Evolutionary conservation across 805 yeast genomes (phyloP), one percentile per base, ranked within the genome.

Genomic region (Pichia exigua): DNA sequence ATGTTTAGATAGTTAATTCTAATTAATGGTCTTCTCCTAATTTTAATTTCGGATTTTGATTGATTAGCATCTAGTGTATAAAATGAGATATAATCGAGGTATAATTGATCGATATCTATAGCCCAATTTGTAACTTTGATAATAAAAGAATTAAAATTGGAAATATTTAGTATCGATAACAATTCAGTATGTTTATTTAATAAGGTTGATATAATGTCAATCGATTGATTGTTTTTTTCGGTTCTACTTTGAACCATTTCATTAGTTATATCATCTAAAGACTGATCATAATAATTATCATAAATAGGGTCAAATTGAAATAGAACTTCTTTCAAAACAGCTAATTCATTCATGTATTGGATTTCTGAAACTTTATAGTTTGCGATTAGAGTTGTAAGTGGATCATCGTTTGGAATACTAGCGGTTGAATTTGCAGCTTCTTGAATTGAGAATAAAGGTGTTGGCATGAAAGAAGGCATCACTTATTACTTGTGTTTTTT

Each of bases 21-120:
- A 35, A 62, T 55, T 35, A 69, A 46, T 11, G 73, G 73, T 44
- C 63, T 56, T 47, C 66, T 58, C 47, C 66, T 63, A 8, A 65
- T 51, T 18, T 53, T 52, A 24, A 63, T 49, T 50, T 68, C 72
- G 2, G 60, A 52, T 9, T 60, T 53, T 1, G 68, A 46, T 39
- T 65, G 65, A 41, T 56, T 55, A 5, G 55, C 45, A 35, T 54
- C 61, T 20, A 62, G 39, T 38, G 48, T 56, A 55, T 65, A 67
- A 17, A 49, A 32, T 15, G 50, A 44, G 18, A 62, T 40, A 46
- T 65, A 69, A 6, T 52, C 44, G 2, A 41, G 20, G 51, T 69
- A 69, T 28, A 51, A 18, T 12, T 57, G 56, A 12, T 51, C 32
- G 1, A 57, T 56, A 22, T 45, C 35, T 6, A 57, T 18, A n/a